Conservation (phyloP, 2,329 filamentous ascomycete species). For the Clonostachys rhizophaga region DNA sequence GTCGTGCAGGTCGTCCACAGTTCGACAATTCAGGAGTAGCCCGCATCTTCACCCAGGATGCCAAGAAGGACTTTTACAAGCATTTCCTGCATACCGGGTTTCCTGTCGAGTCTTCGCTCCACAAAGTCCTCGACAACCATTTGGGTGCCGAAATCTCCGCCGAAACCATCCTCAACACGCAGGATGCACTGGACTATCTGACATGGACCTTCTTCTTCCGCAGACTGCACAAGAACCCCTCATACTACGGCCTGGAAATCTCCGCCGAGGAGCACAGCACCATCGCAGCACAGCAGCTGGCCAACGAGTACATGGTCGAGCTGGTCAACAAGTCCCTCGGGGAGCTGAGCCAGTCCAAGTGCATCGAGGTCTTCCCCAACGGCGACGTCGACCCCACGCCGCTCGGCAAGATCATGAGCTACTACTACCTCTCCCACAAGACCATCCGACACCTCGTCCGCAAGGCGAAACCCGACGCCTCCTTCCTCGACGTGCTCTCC, state of each 20-base stretch:
- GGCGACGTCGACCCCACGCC: slow-evolving; percentile 88
- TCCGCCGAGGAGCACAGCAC: slow-evolving; percentile 89
- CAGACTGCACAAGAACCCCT: slow-evolving; percentile 93
- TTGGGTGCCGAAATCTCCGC: slow-evolving; percentile 91
- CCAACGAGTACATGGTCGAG: slow-evolving; percentile 91
- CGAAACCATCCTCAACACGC: slow-evolving; percentile 87
- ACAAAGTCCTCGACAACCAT: slow-evolving; percentile 97
- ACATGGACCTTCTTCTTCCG: slow-evolving; percentile 99
- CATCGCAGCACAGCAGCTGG: slow-evolving; percentile 76
- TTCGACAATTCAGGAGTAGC: slow-evolving; percentile 96
- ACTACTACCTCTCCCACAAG: slow-evolving; percentile 96
- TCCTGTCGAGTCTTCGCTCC: slow-evolving; percentile 91
- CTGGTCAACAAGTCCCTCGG: slow-evolving; percentile 83
- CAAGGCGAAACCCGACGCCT: slow-evolving; percentile 69
- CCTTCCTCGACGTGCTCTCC: slow-evolving; percentile 75
- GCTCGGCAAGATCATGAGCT: slow-evolving; percentile 97
- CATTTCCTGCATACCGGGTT: slow-evolving; percentile 98
- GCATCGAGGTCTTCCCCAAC: slow-evolving; percentile 77
- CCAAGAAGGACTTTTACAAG: slow-evolving; percentile 99
- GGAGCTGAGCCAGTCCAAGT: slow-evolving; percentile 80
- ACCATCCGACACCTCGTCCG: slow-evolving; percentile 83
- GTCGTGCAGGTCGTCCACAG: slow-evolving; percentile 89
- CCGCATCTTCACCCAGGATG: slow-evolving; percentile 93
- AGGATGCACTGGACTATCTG: slow-evolving; percentile 94
- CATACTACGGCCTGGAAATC: slow-evolving; percentile 94